These are phyloP conservation scores for Porphyrellus cyaneotinctus DNA, from an alignment of 768 basidiomycete genomes.

Conservation along the genomic window DNA sequence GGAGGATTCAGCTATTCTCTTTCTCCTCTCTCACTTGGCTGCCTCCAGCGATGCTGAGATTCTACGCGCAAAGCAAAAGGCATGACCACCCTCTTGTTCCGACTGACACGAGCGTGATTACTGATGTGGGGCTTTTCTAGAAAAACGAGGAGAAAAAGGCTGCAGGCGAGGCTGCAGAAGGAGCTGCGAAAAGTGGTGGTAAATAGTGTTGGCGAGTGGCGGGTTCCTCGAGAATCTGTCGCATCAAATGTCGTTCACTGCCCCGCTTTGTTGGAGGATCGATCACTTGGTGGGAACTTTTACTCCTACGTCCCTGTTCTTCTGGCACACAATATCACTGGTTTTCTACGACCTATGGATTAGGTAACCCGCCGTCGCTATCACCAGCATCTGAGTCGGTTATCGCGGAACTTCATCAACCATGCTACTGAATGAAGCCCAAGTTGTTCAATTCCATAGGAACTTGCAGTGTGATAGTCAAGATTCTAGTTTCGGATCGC, in stretches of 20 bases:
- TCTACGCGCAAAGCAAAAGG: constrained; percentile 77
- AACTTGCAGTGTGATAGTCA: constrained; percentile 2
- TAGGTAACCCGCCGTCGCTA: constrained; percentile 15
- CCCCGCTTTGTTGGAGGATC: constrained; percentile 12
- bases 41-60: constrained; percentile 66
- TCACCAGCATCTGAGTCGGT: constrained; percentile 25
- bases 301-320: constrained; percentile 11
- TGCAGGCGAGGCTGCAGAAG: constrained; percentile 24
- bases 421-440: constrained; percentile 6
- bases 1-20: constrained; percentile 7
- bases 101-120: not conserved
- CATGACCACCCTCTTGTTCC: constrained; percentile 28
- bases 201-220: constrained; percentile 37
- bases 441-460: not conserved
- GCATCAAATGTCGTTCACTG: not conserved
- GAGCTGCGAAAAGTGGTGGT: constrained; percentile 6
- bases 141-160: constrained; percentile 54
- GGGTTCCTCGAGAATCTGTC: constrained; percentile 17
- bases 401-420: not conserved
- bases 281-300: constrained; percentile 14
- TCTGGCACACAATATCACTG: constrained; percentile 16
- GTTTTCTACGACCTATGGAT: constrained; percentile 10
- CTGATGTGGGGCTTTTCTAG: constrained; percentile 29
- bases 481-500: constrained; percentile 13
- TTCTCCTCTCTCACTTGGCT: constrained; percentile 24